phyloP scores from a whole-genome alignment of 305 asterid species.

The Andrographis paniculata region DNA sequence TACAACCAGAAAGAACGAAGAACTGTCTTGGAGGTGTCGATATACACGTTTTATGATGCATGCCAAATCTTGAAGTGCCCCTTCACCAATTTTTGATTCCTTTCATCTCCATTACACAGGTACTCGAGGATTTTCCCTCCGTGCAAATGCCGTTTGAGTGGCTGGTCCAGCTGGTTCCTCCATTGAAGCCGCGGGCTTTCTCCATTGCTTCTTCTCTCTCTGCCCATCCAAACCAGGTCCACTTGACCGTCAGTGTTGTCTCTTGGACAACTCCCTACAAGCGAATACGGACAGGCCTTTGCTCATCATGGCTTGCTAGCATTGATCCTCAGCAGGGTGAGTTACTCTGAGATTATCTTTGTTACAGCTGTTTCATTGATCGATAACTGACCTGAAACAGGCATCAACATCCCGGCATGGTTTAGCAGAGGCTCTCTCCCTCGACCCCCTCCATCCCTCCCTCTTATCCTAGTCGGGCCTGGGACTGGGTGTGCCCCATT shows the following conservation, averaged over 20 bases:
- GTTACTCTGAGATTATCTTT: not conserved
- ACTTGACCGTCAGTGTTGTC: too few species aligned
- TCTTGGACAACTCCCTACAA: too few species aligned
- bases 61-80: too few species aligned
- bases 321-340: conserved; percentile 65
- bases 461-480: conserved; percentile 82
- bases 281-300: conserved; percentile 69
- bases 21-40: conserved; percentile 80
- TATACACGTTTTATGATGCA: conserved; percentile 10
- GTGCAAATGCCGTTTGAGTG: conserved; percentile 90
- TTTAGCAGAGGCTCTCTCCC: conserved; percentile 76
- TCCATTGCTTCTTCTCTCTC: conserved; percentile 66
- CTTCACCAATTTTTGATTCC: conserved; percentile 2
- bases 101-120: conserved; percentile 34
- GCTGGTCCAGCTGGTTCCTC: conserved; percentile 89
- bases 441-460: conserved; percentile 67
- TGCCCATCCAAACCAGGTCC: too few species aligned
- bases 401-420: conserved; percentile 65
- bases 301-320: conserved; percentile 90
- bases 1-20: conserved; percentile 90
- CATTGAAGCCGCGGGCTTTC: conserved; percentile 72
- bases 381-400: conserved; percentile 33
- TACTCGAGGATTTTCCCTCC: conserved; percentile 85
- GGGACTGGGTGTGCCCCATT: conserved; percentile 98
- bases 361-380: conserved; percentile 1